Base-by-base conservation (phyloP, 371 early-diverging fungal species). In the Lichtheimia hyalospora region DNA sequence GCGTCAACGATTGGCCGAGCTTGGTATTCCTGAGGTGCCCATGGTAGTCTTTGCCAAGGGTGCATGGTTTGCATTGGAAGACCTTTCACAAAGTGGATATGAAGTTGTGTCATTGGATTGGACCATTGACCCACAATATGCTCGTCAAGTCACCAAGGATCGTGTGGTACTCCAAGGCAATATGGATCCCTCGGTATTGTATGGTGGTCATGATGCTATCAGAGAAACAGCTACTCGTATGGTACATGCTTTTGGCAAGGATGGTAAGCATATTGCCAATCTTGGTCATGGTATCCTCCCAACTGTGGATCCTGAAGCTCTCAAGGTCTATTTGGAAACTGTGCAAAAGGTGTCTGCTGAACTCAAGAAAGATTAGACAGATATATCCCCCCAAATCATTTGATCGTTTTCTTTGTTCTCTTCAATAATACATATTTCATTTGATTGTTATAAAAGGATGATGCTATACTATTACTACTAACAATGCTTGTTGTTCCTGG, bases 241-340 rank as follows among this genome's bases (percentile, higher is more conserved):
- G 97, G 77, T 97, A 18, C 73, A 82, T 41, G 84, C 68, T n/a
- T 97, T 98, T 73, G 91, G 92, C 16, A 77, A 74, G 52, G 80
- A 78, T 52, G 66, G 76, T 12, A 74, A 81, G 34, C 94, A 96
- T 61, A 95, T 97, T 71, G 96, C 90, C 49, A 98, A 98, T 66
- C 74, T 98, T 57, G 99, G 99, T 21, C 99, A 98, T 71, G 99
- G 99, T 34, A 95, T 96, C 73, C 74, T 89, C 61, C 93, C 92
- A 10, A 78, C 79, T 15, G 90, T 90, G 55, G 85, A 86, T 58
- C 90, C 90, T 6, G 91, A 91, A 66, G 85, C 82, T 23, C 75
- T 92, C 57, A 81, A 75, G 34, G 78, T 85, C 18, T 92, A 89
- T 61, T 64, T 92, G 58, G 88, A 91, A 68, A 79, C 87, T 8